Evolutionary conservation across 208 protist genomes (phyloP), one percentile per base, ranked within the genome.

Genomic region (Leishmania braziliensis): DNA sequence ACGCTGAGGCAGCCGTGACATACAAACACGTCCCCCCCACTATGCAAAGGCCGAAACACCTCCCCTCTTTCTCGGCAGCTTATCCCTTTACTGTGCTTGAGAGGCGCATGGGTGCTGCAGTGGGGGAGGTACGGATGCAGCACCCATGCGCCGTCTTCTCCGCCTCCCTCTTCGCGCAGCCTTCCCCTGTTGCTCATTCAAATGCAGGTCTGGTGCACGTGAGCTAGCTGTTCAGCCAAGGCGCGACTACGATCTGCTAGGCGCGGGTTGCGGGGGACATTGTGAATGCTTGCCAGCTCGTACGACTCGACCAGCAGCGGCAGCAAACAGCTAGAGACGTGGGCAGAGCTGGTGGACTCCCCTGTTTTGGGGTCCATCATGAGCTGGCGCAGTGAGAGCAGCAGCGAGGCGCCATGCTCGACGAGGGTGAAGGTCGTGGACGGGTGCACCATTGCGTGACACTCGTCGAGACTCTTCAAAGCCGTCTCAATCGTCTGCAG

Each of bases 251-350:
- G 85, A 26, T 48, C 66, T n/a, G 29, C 50, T 36, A 89, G 50
- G n/a, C 82, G 29, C 1, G 75, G 51, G 23, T 73, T 68, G 10
- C 74, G 33, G 18, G 48, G 33, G 9, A n/a, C 74, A 48, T 84
- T 79, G 77, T 86, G 84, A 20, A 88, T 75, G 51, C 82, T 78
- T 58, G 84, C 79, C 8, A 92, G 66, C 79, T 90, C 90, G 36
- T 95, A 85, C 20, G 89, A 85, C 60, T 93, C 79, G 72, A 84
- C 77, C 36, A 96, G 80, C 8, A 88, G 77, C n/a, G 93, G 87
- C 79, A 96, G 60, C 78, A 94, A 54, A 58, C 43, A 66, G 66
- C 82, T 79, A 2, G 78, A 58, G 1, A 86, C 46, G 74, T 65
- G 46, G 36, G 80, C 68, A 43, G 77, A 75, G 39, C 16, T 51